Evolutionary conservation across 176 grass and related monocot genomes (phyloP).

Genomic region (Puya raimondii): DNA sequence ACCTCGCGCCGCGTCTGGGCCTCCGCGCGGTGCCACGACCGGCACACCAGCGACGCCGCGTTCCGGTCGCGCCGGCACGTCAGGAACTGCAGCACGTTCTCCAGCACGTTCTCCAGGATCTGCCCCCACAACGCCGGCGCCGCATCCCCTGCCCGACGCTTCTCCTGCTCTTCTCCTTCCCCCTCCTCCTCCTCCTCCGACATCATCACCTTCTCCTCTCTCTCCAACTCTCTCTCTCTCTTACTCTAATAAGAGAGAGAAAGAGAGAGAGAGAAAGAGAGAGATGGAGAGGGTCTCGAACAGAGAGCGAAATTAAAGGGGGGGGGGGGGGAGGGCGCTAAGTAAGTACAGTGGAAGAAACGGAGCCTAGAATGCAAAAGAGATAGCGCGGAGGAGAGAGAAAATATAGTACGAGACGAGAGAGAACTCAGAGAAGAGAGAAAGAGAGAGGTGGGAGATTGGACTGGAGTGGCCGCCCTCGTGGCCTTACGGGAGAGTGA

Average conservation of each 20-base stretch:
- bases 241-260: background rate
- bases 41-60: conserved; percentile 68
- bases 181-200: conserved; percentile 16
- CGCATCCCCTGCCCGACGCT: conserved; percentile 13
- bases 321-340: too few relatives aligned
- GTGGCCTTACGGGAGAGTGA: too few relatives aligned
- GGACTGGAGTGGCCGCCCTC: too few relatives aligned
- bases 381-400: too few relatives aligned
- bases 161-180: conserved; percentile 3
- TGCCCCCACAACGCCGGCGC: conserved; percentile 60
- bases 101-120: conserved; percentile 85
- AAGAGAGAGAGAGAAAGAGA: background rate
- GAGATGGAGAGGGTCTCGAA: background rate
- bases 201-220: conserved; percentile 2
- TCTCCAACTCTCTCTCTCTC: conserved; percentile 1
- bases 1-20: conserved; percentile 48
- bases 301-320: too few relatives aligned
- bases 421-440: too few relatives aligned
- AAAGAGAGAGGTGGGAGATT: too few relatives aligned
- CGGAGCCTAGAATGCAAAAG: too few relatives aligned
- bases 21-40: conserved; percentile 80
- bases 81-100: conserved; percentile 95
- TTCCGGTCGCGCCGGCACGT: conserved; percentile 46
- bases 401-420: too few relatives aligned
- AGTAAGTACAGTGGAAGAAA: too few relatives aligned